Percentiles rank a stretch among this genome's conserved stretches.
Conservation (phyloP, 257 asterid genomes). For the Solanum pennellii region DNA sequence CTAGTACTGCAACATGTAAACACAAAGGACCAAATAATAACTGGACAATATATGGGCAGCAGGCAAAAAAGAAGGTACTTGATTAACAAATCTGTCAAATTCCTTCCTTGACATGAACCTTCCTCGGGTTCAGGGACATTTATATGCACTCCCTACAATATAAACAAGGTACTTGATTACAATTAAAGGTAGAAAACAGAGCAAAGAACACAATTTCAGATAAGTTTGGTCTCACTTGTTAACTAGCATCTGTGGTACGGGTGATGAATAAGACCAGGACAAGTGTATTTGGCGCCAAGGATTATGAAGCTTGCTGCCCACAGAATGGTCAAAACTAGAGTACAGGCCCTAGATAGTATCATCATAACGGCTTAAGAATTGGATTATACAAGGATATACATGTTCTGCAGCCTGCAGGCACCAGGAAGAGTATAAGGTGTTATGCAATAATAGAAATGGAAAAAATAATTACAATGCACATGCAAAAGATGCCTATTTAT, state of each 20-base stretch:
- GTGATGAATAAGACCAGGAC: not conserved
- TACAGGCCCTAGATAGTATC: not conserved
- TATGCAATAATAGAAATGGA: not conserved
- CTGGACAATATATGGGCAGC: not conserved
- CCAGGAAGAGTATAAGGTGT: not conserved
- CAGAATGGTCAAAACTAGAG: not conserved
- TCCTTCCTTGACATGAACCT: not conserved
- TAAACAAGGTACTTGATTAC: not conserved
- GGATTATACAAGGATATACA: conserved; percentile 60
- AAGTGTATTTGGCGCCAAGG: not conserved
- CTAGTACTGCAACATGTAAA: not conserved
- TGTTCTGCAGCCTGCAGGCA: conserved; percentile 65
- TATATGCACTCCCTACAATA: not conserved
- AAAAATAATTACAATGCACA: not conserved
- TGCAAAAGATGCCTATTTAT: not conserved
- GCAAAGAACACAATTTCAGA: not conserved
- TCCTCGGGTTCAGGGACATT: not conserved
- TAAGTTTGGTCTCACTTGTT: not conserved
- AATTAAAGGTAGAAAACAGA: not conserved
- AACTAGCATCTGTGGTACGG: not conserved
- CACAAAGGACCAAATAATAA: not conserved
- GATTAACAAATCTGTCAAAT: not conserved
- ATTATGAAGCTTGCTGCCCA: not conserved
- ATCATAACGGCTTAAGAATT: conserved; percentile 56
- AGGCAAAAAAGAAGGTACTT: not conserved